Evolutionary conservation across 2,329 filamentous ascomycete species (phyloP).

Genomic region (Phyllosticta citribraziliensis): DNA sequence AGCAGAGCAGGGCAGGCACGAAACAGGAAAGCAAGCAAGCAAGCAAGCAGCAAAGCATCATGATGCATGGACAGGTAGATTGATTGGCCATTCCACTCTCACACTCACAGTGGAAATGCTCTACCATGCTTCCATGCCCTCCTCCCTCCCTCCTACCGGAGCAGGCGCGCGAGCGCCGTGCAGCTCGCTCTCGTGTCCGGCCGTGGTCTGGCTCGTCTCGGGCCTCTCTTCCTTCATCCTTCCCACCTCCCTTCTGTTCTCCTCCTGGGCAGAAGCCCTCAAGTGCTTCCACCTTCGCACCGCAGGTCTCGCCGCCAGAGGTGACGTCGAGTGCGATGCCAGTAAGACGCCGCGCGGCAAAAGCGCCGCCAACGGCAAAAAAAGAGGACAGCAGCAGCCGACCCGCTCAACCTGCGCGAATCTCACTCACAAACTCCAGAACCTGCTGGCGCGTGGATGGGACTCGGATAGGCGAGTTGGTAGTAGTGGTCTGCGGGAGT

Average conservation of each 20-base stretch:
- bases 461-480: background rate
- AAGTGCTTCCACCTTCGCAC: background rate
- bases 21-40: background rate
- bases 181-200: background rate
- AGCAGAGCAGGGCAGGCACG: background rate
- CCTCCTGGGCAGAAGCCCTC: background rate
- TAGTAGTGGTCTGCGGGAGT: background rate
- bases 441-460: background rate
- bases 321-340: background rate
- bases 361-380: background rate
- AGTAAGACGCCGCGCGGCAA: background rate
- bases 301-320: background rate
- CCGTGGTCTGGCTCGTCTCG: background rate
- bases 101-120: background rate
- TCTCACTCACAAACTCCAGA: background rate
- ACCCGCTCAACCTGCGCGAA: background rate
- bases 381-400: background rate
- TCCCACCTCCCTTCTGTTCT: background rate
- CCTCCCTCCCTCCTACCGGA: background rate
- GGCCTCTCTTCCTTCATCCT: background rate
- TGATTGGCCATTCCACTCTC: background rate
- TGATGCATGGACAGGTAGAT: background rate
- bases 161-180: background rate
- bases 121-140: background rate
- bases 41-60: background rate